These are phyloP conservation scores for Spraguea lophii DNA, from an alignment of 371 early-diverging fungal species.

Conservation along the genomic window DNA sequence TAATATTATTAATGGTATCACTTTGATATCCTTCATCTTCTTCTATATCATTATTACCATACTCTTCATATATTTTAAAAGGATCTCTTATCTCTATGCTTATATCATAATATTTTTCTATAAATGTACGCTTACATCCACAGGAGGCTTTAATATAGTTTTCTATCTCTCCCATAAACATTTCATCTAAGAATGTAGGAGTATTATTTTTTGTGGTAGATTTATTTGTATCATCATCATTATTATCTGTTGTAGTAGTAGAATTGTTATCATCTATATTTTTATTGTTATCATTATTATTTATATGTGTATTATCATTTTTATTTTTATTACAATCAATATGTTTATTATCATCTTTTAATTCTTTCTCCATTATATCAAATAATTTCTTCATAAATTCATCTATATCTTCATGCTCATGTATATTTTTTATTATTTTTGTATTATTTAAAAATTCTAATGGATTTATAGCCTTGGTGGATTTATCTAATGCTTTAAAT, in stretches of 20 bases:
- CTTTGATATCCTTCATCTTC: too few species aligned
- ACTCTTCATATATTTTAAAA: too few species aligned
- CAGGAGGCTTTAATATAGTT: slow-evolving; percentile 28
- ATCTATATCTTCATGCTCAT: slow-evolving; percentile 45
- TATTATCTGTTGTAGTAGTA: neutral
- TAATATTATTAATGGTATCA: too few species aligned
- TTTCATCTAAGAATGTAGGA: neutral
- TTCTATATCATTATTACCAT: too few species aligned
- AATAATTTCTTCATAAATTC: slow-evolving; percentile 45
- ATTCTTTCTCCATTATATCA: slow-evolving; percentile 42
- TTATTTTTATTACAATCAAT: neutral
- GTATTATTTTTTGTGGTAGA: neutral
- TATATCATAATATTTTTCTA: slow-evolving; percentile 44
- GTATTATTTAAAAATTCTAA: neutral
- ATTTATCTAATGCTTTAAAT: neutral
- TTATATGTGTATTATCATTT: neutral
- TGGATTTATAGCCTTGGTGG: neutral
- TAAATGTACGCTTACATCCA: slow-evolving; percentile 33
- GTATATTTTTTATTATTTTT: slow-evolving; percentile 3
- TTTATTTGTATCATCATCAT: neutral
- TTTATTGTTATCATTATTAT: neutral
- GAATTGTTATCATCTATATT: neutral
- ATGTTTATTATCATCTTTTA: neutral
- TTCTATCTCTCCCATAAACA: slow-evolving; percentile 25
- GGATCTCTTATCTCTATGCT: slow-evolving; percentile 14